Evolutionary conservation across 2,329 filamentous ascomycete genomes (phyloP), one percentile per base, ranked within the genome.

Genomic region (Sporothrix luriei): DNA sequence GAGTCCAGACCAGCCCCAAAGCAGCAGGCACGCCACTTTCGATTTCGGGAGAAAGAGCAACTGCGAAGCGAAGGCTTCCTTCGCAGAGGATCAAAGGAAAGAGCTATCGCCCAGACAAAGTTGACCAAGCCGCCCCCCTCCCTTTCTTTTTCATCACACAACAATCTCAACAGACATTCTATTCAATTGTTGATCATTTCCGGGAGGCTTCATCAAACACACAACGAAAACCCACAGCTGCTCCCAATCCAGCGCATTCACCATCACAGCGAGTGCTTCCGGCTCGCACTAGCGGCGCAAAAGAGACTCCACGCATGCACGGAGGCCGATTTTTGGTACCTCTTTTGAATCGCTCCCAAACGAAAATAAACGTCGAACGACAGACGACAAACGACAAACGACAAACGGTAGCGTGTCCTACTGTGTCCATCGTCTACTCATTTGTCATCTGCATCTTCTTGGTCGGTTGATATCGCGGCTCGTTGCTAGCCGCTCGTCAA

Each of bases 11-110:
- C 51, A 43, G 46, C 26, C 62, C 43, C 52, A 55, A 55, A 40
- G 49, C 33, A 52, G 38, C 65, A 55, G 65, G 65, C 65, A 55
- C 65, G 38, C 65, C 65, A 67, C 51, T 46, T 57, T 66, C 64
- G 33, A 54, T 54, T 26, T 33, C 43, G 29, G 19, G 21, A 55
- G 33, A 67, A 55, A 57, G 51, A 55, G 26, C 49, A 48, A 52
- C 21, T 49, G 43, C 14, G 7, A 64, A 33, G 43, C 14, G 7
- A 64, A 33, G 26, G 6, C 29, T 57, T 38, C 55, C 40, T 62
- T 43, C 57, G 55, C 43, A 52, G 43, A 66, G 33, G 48, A 51
- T 52, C 29, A 40, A 66, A 49, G 48, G 64, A 46, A 54, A 66
- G 49, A 66, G 64, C 62, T 19, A 64, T 64, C 40, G 43, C 48